Conservation (phyloP, 768 basidiomycete genomes). For the Tephrocybe sp. region DNA sequence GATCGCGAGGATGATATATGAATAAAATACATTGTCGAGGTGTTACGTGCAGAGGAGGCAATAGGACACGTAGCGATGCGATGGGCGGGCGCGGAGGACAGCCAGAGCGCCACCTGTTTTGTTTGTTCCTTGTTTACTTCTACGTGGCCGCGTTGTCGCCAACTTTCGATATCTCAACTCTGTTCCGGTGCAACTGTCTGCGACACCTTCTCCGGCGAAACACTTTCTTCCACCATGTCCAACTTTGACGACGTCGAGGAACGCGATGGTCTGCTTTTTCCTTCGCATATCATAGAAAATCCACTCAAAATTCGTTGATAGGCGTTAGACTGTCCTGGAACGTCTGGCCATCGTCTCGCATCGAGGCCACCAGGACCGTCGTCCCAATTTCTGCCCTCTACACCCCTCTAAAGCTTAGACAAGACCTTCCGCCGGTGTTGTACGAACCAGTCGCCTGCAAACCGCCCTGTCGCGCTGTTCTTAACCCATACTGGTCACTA, state of each 20-base stretch:
- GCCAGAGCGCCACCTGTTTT: constrained; percentile 22
- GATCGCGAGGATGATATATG: no score
- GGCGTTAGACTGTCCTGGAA: constrained; percentile 98
- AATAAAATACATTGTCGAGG: no score
- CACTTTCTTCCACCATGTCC: constrained; percentile 45
- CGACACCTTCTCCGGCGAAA: constrained; percentile 36
- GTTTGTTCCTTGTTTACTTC: constrained; percentile 31
- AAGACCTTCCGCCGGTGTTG: constrained; percentile 92
- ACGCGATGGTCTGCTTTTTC: constrained; percentile 71
- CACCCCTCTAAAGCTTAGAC: constrained; percentile 89
- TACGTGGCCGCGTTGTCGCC: constrained; percentile 31
- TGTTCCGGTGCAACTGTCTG: constrained; percentile 33
- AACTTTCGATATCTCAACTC: constrained; percentile 18
- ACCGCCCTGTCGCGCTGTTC: constrained; percentile 92
- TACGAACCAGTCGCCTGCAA: constrained; percentile 99
- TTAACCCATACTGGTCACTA: constrained; percentile 93
- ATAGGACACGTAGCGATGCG: constrained; percentile 1
- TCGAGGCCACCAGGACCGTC: constrained; percentile 96
- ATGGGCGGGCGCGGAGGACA: background rate
- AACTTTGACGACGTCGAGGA: constrained; percentile 98
- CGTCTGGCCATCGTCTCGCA: constrained; percentile 96
- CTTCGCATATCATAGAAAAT: constrained; percentile 2
- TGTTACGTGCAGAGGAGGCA: background rate
- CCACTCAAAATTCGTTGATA: constrained; percentile 26
- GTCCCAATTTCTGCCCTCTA: constrained; percentile 98